These are phyloP conservation scores for Aureobasidium sp. DNA, from an alignment of 2,329 filamentous ascomycete species.

Conservation along the genomic window DNA sequence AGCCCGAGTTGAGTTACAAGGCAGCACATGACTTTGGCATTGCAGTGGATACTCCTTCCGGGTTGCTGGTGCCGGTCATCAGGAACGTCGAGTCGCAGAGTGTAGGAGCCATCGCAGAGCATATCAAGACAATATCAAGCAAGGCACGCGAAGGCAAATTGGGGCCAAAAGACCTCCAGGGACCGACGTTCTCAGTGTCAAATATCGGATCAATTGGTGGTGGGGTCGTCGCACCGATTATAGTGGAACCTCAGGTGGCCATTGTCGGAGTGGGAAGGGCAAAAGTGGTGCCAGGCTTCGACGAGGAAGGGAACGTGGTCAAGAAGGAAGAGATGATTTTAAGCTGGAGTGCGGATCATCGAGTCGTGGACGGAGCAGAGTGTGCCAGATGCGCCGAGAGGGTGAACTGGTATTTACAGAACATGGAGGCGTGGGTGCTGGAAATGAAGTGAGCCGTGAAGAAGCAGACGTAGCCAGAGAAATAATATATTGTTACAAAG, in stretches of 20 bases:
- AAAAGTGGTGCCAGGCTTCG: conserved; percentile 72
- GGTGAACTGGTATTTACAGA: conserved; percentile 69
- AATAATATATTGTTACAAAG: not conserved
- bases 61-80: conserved; percentile 86
- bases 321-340: conserved; percentile 78
- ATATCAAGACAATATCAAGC: conserved; percentile 64
- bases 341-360: conserved; percentile 94
- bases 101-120: conserved; percentile 67
- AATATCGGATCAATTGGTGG: conserved; percentile 96
- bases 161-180: conserved; percentile 63
- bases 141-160: conserved; percentile 71
- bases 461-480: not conserved
- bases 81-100: conserved; percentile 71
- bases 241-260: conserved; percentile 82
- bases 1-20: conserved; percentile 69
- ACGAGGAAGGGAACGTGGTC: conserved; percentile 47
- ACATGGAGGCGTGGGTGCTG: conserved; percentile 79
- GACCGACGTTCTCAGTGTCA: conserved; percentile 89
- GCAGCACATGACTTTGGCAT: conserved; percentile 89
- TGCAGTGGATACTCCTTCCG: conserved; percentile 85
- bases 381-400: conserved; percentile 84
- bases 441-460: conserved; percentile 52
- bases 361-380: conserved; percentile 89
- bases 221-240: conserved; percentile 82
- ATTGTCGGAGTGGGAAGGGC: conserved; percentile 84